Percentiles rank a stretch among this genome's conserved stretches.
Evolutionary conservation across 1,284 basidiomycete genomes (phyloP).

Genomic region (Cryptococcus sp.): DNA sequence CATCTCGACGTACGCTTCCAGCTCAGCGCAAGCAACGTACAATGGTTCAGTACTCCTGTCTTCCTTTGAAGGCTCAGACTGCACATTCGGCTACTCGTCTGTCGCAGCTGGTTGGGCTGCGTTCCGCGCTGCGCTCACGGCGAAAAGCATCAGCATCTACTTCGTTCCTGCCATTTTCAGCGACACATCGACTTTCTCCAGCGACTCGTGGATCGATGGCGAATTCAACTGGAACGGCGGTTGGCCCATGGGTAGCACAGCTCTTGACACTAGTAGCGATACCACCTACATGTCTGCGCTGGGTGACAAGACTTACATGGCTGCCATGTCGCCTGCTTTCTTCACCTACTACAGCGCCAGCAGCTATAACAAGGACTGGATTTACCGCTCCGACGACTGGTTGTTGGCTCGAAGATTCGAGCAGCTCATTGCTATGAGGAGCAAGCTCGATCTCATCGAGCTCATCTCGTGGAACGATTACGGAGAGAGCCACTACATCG

Average conservation of each 20-base stretch:
- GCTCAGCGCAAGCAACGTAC: constrained; percentile 66
- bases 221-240: constrained; percentile 55
- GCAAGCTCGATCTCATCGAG: constrained; percentile 41
- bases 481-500: constrained; percentile 54
- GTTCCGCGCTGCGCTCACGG: constrained; percentile 22
- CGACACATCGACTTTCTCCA: constrained; percentile 32
- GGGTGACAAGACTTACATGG: constrained; percentile 48
- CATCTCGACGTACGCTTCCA: constrained; percentile 61
- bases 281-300: constrained; percentile 34
- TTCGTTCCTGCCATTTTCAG: constrained; percentile 53
- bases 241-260: constrained; percentile 50
- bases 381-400: constrained; percentile 50
- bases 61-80: constrained; percentile 73
- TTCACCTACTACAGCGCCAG: constrained; percentile 49
- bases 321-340: constrained; percentile 49
- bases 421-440: constrained; percentile 42
- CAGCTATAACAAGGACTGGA: constrained; percentile 52
- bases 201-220: constrained; percentile 48
- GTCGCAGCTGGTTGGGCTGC: constrained; percentile 38
- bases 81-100: constrained; percentile 64
- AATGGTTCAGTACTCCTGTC: constrained; percentile 64
- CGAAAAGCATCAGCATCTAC: constrained; percentile 27
- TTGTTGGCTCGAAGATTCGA: constrained; percentile 49
- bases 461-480: constrained; percentile 53
- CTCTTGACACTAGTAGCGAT: constrained; percentile 37